A percentile compares a stretch with the other conserved stretches of the same genome.
Evolutionary conservation across 441 rosid genomes (phyloP).

Genomic region (Heliophila coronopifolia): DNA sequence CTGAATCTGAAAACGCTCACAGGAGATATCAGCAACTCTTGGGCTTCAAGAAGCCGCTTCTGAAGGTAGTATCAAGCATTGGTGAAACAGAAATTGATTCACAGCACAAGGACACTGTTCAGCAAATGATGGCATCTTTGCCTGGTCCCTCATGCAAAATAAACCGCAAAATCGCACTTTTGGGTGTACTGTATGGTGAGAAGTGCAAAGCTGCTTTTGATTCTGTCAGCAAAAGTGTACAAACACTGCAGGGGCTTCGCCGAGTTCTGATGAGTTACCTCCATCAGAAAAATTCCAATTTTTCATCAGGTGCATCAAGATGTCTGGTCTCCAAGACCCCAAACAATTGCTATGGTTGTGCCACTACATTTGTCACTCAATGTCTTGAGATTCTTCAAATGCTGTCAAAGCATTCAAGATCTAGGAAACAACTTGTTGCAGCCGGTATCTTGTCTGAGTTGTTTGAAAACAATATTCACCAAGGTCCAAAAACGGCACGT

Average conservation of each 20-base stretch:
- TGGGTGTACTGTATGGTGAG: conserved; percentile 99
- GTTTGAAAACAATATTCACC: conserved; percentile 98
- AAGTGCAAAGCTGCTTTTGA: conserved; percentile 99
- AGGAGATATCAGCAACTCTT: conserved; percentile 99
- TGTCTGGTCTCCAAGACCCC: conserved; percentile 90
- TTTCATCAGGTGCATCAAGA: conserved; percentile 59
- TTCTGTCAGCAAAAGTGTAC: conserved; percentile 99
- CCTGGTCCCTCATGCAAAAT: conserved; percentile 99
- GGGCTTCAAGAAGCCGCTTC: conserved; percentile 99
- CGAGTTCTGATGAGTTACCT: conserved; percentile 94
- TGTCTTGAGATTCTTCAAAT: conserved; percentile 94
- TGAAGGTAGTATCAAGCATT: conserved; percentile 97
- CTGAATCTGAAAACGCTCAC: conserved; percentile 99
- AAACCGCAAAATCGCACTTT: conserved; percentile 98
- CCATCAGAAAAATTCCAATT: conserved; percentile 88
- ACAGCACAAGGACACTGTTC: conserved; percentile 98
- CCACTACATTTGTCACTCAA: conserved; percentile 91
- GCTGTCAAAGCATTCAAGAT: conserved; percentile 71
- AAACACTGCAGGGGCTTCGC: conserved; percentile 99
- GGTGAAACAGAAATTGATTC: conserved; percentile 99
- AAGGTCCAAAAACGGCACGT: conserved; percentile 93
- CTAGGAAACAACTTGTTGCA: conserved; percentile 90
- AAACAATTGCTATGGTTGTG: conserved; percentile 98
- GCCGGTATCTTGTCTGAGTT: conserved; percentile 90
- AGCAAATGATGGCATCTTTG: conserved; percentile 99